These are phyloP conservation scores for Aspergillus wentii DNA, from an alignment of 495 filamentous ascomycete species.

Conservation along the genomic window DNA sequence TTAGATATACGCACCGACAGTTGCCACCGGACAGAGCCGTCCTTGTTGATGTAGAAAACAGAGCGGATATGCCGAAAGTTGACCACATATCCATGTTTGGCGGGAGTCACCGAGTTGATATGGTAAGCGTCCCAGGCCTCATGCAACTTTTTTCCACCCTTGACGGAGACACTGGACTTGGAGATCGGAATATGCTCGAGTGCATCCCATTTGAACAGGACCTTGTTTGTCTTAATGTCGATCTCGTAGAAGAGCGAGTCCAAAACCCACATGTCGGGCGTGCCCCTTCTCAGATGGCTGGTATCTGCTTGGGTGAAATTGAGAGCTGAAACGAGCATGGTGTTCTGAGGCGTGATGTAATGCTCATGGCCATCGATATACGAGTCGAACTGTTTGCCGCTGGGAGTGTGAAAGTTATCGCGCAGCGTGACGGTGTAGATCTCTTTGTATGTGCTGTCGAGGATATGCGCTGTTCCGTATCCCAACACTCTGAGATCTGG, in stretches of 20 bases:
- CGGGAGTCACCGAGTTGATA: constrained; percentile 30
- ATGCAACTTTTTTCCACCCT: background rate
- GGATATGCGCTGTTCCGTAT: constrained; percentile 26
- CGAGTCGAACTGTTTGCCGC: constrained; percentile 2
- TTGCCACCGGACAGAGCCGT: constrained; percentile 28
- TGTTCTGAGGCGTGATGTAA: constrained; percentile 32
- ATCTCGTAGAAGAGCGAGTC: constrained; percentile 43
- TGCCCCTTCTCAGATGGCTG: constrained; percentile 25
- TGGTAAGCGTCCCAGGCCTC: constrained; percentile 34
- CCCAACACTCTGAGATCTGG: constrained; percentile 11
- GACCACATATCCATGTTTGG: constrained; percentile 27
- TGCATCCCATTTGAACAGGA: constrained; percentile 30
- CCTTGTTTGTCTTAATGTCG: constrained; percentile 25
- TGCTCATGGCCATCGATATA: constrained; percentile 33
- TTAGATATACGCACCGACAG: constrained; percentile 11
- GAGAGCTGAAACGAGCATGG: constrained; percentile 45
- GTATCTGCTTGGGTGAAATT: constrained; percentile 36
- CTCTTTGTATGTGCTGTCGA: constrained; percentile 38
- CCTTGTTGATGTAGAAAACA: constrained; percentile 20
- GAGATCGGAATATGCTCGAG: constrained; percentile 20
- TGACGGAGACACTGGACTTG: constrained; percentile 6
- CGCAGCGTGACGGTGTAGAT: constrained; percentile 21
- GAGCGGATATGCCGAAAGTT: constrained; percentile 27
- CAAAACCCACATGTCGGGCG: constrained; percentile 35
- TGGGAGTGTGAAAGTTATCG: constrained; percentile 7